Evolutionary conservation across 2,329 filamentous ascomycete genomes (phyloP).

Genomic region (Cryphonectria japonica): DNA sequence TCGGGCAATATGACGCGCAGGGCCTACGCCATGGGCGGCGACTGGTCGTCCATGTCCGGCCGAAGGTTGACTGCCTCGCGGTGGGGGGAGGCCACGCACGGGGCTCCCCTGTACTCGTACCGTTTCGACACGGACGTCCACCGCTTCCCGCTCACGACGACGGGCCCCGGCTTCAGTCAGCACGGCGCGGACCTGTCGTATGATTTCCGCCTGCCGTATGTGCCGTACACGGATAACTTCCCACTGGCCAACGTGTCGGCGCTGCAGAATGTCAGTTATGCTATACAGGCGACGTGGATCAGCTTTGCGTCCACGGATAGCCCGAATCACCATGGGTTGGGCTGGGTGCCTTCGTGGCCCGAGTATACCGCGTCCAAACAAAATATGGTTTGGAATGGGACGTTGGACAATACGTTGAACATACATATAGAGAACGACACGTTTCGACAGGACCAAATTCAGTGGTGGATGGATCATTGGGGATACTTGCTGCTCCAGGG

Average conservation of each 20-base stretch:
- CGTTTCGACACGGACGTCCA: slow-evolving; percentile 18
- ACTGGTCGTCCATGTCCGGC: slow-evolving; percentile 15
- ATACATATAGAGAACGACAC: slow-evolving; percentile 14
- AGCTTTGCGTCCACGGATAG: slow-evolving; percentile 9
- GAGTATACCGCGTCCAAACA: slow-evolving; percentile 14
- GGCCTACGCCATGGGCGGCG: slow-evolving; percentile 14
- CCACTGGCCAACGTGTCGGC: slow-evolving; percentile 9
- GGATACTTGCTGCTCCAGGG: slow-evolving; percentile 14
- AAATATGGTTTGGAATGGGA: slow-evolving; percentile 18
- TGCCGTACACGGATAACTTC: slow-evolving; percentile 13
- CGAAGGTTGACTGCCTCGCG: slow-evolving; percentile 3
- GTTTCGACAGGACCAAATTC: slow-evolving; percentile 11
- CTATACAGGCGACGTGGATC: slow-evolving; percentile 9
- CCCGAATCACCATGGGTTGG: slow-evolving; percentile 12
- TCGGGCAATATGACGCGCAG: slow-evolving; percentile 9
- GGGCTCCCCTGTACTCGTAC: slow-evolving; percentile 11
- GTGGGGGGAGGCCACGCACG: slow-evolving; percentile 7
- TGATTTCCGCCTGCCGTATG: slow-evolving; percentile 16
- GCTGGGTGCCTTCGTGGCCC: background rate
- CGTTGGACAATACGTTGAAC: slow-evolving; percentile 10
- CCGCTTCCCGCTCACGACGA: slow-evolving; percentile 10
- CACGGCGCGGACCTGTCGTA: slow-evolving; percentile 15
- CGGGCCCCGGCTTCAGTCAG: slow-evolving; percentile 13
- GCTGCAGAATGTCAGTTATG: slow-evolving; percentile 13
- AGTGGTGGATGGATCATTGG: slow-evolving; percentile 17